Evolutionary conservation across 495 filamentous ascomycete genomes (phyloP), one percentile per base, ranked within the genome.

Genomic region (Apiosordaria backusii): DNA sequence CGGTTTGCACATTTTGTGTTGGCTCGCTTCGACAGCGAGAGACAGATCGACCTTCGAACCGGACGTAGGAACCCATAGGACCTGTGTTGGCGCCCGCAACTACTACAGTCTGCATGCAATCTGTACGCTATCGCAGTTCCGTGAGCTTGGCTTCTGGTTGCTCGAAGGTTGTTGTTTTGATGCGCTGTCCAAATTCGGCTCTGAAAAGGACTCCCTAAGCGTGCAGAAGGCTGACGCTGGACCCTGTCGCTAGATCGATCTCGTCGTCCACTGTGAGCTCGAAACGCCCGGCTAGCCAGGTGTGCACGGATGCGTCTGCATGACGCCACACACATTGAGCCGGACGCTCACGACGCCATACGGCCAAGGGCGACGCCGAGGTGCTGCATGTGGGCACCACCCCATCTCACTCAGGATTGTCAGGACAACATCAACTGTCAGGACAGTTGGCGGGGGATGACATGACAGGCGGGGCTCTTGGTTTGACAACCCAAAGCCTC

Each of bases 241-340:
- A 55, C 67, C 69, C 55, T 66, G 62, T 66, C 64, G 57, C 61
- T 59, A 64, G 53, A 45, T 65, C 62, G 45, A 57, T 63, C 52
- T 63, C 60, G 29, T 65, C 52, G 66, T 65, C 73, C 69, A 72
- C 61, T 66, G 67, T 19, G 52, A 66, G 63, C 57, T 55, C 67
- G 63, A 66, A 70, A 69, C 71, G 60, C 54, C 23, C 73, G 57
- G 66, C 70, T 64, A 59, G 58, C 57, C 50, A 58, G 55, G 61
- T 29, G 60, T 40, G 73, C 73, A 73, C 73, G 65, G 71, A 69
- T 67, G 45, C 57, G 27, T 67, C 55, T 72, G 73, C 73, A 75
- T 73, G 65, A 71, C 61, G 58, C 71, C 66, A 69, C 67, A 18
- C 64, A 60, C 64, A 68, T 72, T 72, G 68, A 74, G 67, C 70